phyloP scores from a whole-genome alignment of 257 asterid species.

The Solanum neorickii region DNA sequence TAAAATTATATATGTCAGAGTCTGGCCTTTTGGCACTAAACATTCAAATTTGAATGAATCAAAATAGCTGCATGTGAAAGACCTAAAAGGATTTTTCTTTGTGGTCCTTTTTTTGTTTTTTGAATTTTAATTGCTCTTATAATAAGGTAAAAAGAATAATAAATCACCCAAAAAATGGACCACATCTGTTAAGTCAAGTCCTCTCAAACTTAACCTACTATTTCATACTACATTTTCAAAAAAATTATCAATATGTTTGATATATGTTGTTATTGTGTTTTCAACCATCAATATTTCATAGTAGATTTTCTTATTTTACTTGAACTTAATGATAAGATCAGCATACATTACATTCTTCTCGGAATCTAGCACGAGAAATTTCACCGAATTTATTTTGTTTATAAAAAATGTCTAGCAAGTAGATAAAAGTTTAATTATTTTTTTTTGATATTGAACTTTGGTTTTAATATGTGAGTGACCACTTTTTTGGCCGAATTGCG shows the following conservation, averaged over 20 bases:
- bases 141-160: conserved; percentile 6
- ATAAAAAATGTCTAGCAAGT: neutral
- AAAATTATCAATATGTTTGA: neutral
- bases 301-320: no score
- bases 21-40: neutral
- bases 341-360: no score
- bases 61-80: conserved; percentile 7
- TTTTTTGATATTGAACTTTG: neutral
- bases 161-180: conserved; percentile 6
- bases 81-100: neutral
- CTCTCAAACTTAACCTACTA: neutral
- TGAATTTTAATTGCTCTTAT: neutral
- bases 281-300: neutral
- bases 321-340: no score
- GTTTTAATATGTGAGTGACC: conserved; percentile 5
- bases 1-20: neutral
- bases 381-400: no score
- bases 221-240: neutral
- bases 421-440: neutral
- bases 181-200: neutral
- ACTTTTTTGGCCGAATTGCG: conserved; percentile 22
- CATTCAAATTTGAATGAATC: conserved; percentile 16
- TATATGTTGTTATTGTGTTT: neutral
- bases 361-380: fast-evolving
- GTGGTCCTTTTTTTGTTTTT: conserved; percentile 12